Conservation (phyloP, 306 rosid genomes). For the Pyrus bretschneideri region DNA sequence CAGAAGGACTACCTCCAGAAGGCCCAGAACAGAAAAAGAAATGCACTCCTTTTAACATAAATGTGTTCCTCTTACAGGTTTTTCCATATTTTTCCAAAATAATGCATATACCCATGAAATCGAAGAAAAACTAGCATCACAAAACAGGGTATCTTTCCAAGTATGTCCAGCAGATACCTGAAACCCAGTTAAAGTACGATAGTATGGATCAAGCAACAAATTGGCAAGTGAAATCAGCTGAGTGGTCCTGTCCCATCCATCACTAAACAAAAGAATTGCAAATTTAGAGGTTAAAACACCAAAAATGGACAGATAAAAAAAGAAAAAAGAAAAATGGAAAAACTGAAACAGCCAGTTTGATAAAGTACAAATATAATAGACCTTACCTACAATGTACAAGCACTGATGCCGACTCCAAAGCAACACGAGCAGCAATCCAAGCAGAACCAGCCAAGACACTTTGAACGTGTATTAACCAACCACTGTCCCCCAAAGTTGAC, state of each 20-base stretch:
- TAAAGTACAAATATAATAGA: not conserved
- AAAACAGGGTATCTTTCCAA: not conserved
- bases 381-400: slow-evolving; percentile 95
- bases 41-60: not conserved
- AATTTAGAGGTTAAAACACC: slow-evolving; percentile 4
- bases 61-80: not conserved
- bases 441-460: slow-evolving; percentile 91
- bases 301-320: not conserved
- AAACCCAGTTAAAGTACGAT: slow-evolving; percentile 83
- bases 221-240: slow-evolving; percentile 88
- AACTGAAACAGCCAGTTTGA: not conserved
- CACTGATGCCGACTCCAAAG: slow-evolving; percentile 82
- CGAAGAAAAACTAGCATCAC: not conserved
- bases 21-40: not conserved
- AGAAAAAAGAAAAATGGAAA: not conserved
- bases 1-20: not conserved
- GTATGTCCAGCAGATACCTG: slow-evolving; percentile 49
- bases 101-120: not conserved
- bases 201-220: slow-evolving; percentile 91
- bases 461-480: slow-evolving; percentile 88
- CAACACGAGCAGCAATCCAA: slow-evolving; percentile 98
- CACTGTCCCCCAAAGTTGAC: slow-evolving; percentile 92
- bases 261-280: slow-evolving; percentile 46
- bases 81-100: not conserved
- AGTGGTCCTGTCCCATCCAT: slow-evolving; percentile 99